Evolutionary conservation across 78 protist species (phyloP).

Genomic region (Dictyostelium capitatum): DNA sequence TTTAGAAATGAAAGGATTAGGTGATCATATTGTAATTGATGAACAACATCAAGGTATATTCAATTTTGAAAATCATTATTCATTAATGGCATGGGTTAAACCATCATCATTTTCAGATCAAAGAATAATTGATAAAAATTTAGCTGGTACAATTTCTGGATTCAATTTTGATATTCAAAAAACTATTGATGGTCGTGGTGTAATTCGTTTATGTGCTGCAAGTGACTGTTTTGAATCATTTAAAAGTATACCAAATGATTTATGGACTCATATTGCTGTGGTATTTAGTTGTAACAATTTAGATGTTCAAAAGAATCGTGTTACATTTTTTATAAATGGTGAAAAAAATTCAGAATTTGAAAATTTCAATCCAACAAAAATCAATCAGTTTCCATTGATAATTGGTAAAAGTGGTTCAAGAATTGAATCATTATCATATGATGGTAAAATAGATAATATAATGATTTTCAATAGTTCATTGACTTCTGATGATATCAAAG

Average conservation of each 20-base stretch:
- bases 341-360: background rate
- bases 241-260: conserved; percentile 4
- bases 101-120: conserved; percentile 59
- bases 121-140: conserved; percentile 47
- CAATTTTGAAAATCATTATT: conserved; percentile 14
- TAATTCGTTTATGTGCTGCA: conserved; percentile 36
- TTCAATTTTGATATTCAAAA: conserved; percentile 56
- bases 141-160: conserved; percentile 3
- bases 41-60: background rate
- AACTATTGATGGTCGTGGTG: background rate
- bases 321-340: conserved; percentile 45
- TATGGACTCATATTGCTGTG: conserved; percentile 54
- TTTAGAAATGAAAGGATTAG: conserved; percentile 27
- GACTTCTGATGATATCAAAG: background rate
- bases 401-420: conserved; percentile 2
- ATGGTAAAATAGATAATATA: conserved; percentile 43
- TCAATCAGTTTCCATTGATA: background rate
- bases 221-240: background rate
- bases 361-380: conserved; percentile 18
- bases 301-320: conserved; percentile 3
- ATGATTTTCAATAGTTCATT: conserved; percentile 46
- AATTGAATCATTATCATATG: background rate
- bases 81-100: conserved; percentile 65
- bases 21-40: conserved; percentile 28
- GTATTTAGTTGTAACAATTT: background rate